phyloP scores from a whole-genome alignment of 495 filamentous ascomycete genomes.

The Trichoderma parareesei region DNA sequence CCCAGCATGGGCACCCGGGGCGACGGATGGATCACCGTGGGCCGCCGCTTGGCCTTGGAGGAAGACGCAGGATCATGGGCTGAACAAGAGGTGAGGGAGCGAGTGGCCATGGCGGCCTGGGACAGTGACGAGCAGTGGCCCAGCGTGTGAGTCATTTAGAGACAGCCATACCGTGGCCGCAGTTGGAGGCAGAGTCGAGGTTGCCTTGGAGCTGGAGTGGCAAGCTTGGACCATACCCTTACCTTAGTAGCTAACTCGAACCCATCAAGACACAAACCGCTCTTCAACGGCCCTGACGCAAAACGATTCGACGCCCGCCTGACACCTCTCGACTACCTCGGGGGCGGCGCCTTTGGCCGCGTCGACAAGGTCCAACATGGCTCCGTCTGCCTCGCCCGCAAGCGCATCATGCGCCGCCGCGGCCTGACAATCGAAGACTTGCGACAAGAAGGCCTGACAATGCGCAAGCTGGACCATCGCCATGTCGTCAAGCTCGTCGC shows the following conservation, averaged over 20 bases:
- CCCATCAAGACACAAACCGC: neutral
- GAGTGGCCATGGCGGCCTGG: neutral
- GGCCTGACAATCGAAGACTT: constrained; percentile 22
- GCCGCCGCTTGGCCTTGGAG: neutral
- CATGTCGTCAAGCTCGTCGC: constrained; percentile 37
- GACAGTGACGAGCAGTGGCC: constrained; percentile 2
- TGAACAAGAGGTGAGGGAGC: neutral
- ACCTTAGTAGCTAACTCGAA: neutral
- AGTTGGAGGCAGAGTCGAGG: neutral
- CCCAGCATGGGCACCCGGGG: constrained; percentile 1
- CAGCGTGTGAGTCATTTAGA: neutral
- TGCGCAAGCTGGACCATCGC: constrained; percentile 35
- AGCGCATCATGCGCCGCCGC: constrained; percentile 22
- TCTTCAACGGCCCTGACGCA: constrained; percentile 20
- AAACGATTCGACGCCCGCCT: constrained; percentile 27
- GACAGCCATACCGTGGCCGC: neutral
- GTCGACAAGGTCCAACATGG: constrained; percentile 28
- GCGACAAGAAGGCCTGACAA: constrained; percentile 33
- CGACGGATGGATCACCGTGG: constrained; percentile 5
- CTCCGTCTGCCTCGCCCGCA: constrained; percentile 27
- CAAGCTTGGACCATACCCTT: too few species aligned
- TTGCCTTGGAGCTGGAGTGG: neutral
- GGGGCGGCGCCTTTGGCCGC: constrained; percentile 26
- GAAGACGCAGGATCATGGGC: neutral
- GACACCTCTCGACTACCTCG: constrained; percentile 22